phyloP scores from a whole-genome alignment of 441 rosid genomes.

The Melastoma candidum region DNA sequence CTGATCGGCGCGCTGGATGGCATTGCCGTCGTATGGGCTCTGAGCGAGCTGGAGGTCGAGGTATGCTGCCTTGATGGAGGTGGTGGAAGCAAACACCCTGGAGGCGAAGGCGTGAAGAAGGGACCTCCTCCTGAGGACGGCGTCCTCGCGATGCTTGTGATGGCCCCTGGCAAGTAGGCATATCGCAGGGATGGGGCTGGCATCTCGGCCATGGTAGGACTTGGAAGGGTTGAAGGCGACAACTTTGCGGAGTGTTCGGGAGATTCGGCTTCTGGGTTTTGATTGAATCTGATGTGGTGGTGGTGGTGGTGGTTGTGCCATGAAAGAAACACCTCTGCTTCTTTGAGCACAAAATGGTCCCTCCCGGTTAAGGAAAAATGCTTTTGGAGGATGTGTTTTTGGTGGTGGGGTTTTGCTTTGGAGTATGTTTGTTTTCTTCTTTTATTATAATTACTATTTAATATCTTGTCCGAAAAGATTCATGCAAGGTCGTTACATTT shows the following conservation, averaged over 20 bases:
- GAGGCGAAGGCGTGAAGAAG: constrained; percentile 60
- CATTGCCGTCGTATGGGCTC: constrained; percentile 48
- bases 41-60: constrained; percentile 69
- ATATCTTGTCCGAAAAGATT: too few relatives aligned
- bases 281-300: constrained; percentile 7
- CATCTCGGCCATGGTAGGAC: constrained; percentile 15
- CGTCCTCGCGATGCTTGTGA: constrained; percentile 26
- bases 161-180: constrained; percentile 47
- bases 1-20: constrained; percentile 51
- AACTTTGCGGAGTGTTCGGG: constrained; percentile 62
- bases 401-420: neutral
- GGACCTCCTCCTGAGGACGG: constrained; percentile 32
- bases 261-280: constrained; percentile 45
- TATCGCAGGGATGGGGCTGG: constrained; percentile 54
- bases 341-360: neutral
- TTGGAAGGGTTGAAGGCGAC: constrained; percentile 35
- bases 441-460: too few relatives aligned
- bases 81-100: constrained; percentile 44
- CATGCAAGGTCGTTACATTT: too few relatives aligned
- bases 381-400: neutral
- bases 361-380: neutral
- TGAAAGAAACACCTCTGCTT: neutral
- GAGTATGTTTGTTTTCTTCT: too few relatives aligned
- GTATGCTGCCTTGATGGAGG: constrained; percentile 59
- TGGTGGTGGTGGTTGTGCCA: neutral